Evolutionary conservation across 164 flowering plant species (phyloP).

Genomic region (Piper longum): DNA sequence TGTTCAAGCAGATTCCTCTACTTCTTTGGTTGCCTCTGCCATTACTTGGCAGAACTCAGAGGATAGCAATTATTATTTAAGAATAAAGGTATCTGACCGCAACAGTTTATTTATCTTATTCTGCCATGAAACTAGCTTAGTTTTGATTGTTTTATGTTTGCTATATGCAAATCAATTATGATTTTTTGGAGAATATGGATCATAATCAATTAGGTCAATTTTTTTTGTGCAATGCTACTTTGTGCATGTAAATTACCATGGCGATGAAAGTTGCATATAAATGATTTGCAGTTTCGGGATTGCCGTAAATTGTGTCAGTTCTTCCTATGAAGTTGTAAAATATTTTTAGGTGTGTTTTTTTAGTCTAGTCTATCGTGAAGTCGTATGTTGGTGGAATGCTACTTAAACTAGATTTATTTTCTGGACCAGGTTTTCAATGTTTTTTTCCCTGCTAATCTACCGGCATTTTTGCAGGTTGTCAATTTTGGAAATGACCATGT

Average conservation of each 20-base stretch:
- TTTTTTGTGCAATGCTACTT: too few relatives aligned
- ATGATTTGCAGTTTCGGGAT: too few relatives aligned
- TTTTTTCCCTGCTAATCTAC: background rate
- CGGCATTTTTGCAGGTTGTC: conserved; percentile 42
- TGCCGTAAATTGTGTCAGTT: too few relatives aligned
- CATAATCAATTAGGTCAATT: too few relatives aligned
- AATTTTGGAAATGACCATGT: conserved; percentile 50
- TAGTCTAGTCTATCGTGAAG: background rate
- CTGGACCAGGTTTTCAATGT: background rate
- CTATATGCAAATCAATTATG: background rate
- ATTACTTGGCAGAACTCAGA: conserved; percentile 37
- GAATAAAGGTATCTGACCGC: conserved; percentile 46
- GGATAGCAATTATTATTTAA: conserved; percentile 27
- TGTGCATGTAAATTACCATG: too few relatives aligned
- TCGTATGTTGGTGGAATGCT: too few relatives aligned
- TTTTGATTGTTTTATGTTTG: too few relatives aligned
- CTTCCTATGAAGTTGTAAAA: too few relatives aligned
- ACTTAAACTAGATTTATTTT: background rate
- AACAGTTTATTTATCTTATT: background rate
- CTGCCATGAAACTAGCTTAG: background rate
- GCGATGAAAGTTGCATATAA: too few relatives aligned
- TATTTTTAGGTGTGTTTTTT: too few relatives aligned
- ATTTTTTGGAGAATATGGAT: background rate
- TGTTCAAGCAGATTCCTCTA: conserved; percentile 30
- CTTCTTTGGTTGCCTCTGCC: conserved; percentile 58